Evolutionary conservation across 2,329 filamentous ascomycete genomes (phyloP).

Genomic region (Fusarium abutilonis): DNA sequence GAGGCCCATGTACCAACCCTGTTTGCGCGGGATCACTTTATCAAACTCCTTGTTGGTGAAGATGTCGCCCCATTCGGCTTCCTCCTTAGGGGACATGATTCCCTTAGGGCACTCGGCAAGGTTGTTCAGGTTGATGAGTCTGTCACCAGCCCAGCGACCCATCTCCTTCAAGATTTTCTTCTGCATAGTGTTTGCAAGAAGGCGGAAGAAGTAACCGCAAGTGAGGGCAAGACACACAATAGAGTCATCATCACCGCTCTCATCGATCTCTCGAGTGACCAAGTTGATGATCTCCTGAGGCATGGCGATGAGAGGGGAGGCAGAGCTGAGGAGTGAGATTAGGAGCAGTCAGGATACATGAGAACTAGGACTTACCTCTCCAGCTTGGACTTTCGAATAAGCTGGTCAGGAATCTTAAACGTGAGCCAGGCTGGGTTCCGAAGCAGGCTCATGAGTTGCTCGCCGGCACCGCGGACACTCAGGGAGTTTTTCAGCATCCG

Average conservation of each 20-base stretch:
- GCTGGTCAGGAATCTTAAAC: background rate
- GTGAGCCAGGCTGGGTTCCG: conserved; percentile 1
- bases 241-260: background rate
- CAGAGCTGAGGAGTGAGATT: background rate
- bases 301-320: conserved; percentile 1
- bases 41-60: background rate
- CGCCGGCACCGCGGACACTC: background rate
- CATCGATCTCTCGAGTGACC: background rate
- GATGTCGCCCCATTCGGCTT: background rate
- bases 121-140: too few species aligned
- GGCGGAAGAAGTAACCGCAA: conserved; percentile 19
- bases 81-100: too few species aligned
- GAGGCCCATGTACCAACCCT: too few species aligned
- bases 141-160: conserved; percentile 6
- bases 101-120: too few species aligned
- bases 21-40: too few species aligned
- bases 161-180: background rate
- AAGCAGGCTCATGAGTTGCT: conserved; percentile 8
- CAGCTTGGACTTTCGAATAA: background rate
- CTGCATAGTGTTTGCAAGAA: conserved; percentile 5
- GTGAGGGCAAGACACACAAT: conserved; percentile 16
- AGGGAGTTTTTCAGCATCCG: background rate
- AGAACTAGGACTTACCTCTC: conserved; percentile 1
- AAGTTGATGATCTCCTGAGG: conserved; percentile 17
- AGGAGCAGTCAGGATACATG: background rate